phyloP scores from a whole-genome alignment of 2,329 filamentous ascomycete genomes.

The Mariannaea elegans region DNA sequence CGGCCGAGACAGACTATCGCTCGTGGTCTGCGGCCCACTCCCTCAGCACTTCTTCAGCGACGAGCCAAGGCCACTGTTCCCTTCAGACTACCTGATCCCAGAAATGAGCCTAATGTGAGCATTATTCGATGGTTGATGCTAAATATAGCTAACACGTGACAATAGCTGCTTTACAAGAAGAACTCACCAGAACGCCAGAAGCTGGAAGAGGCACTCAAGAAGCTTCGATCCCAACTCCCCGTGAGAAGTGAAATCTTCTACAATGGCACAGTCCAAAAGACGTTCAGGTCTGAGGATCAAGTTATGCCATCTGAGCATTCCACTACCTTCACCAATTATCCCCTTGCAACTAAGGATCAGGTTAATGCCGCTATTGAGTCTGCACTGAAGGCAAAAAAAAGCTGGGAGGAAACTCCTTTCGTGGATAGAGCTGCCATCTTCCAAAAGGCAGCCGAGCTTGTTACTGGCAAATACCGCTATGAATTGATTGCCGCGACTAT shows the following conservation, averaged over 20 bases:
- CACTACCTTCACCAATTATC: conserved; percentile 47
- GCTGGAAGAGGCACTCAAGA: conserved; percentile 42
- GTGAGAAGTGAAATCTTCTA: conserved; percentile 45
- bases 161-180: conserved; percentile 43
- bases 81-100: conserved; percentile 43
- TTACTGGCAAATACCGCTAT: conserved; percentile 92
- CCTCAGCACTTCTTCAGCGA: conserved; percentile 29
- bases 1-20: conserved; percentile 30
- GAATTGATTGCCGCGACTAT: conserved; percentile 96
- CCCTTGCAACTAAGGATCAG: conserved; percentile 43
- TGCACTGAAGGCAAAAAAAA: conserved; percentile 81
- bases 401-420: conserved; percentile 88
- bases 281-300: conserved; percentile 40
- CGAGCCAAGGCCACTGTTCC: conserved; percentile 40
- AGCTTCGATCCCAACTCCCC: conserved; percentile 43
- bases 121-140: neutral
- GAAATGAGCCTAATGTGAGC: conserved; percentile 47
- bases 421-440: conserved; percentile 92
- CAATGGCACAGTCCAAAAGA: conserved; percentile 41
- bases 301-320: conserved; percentile 47
- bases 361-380: conserved; percentile 74
- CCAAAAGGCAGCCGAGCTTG: conserved; percentile 91
- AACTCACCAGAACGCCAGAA: conserved; percentile 42
- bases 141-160: neutral
- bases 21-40: conserved; percentile 23